Percentiles rank a stretch among this genome's conserved stretches.
Conservation (phyloP, 495 filamentous ascomycete genomes). For the Hypoxylon rickii region DNA sequence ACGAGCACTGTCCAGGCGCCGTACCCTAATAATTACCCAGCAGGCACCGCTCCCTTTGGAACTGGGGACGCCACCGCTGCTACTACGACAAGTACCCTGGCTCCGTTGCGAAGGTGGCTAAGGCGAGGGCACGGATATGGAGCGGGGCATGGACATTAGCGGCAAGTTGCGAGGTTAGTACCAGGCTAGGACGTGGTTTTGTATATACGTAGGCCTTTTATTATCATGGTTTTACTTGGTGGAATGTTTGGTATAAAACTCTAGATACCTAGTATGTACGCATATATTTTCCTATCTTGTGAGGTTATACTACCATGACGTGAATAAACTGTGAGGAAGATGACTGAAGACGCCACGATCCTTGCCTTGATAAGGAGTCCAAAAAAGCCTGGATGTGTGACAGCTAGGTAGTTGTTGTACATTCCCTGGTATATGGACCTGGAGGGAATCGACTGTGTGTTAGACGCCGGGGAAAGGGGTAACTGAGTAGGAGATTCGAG, state of each 20-base stretch:
- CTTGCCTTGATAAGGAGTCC: too few relatives aligned
- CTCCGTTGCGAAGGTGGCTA: slow-evolving; percentile 32
- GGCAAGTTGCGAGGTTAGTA: not conserved
- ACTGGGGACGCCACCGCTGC: not conserved
- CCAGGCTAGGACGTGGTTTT: not conserved
- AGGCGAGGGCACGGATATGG: slow-evolving; percentile 23
- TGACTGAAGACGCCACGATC: too few relatives aligned
- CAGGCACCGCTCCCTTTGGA: slow-evolving; percentile 14
- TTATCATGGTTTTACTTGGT: not conserved
- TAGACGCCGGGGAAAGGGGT: too few relatives aligned
- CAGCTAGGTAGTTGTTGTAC: not conserved
- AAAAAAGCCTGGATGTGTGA: too few relatives aligned
- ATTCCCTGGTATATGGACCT: too few relatives aligned
- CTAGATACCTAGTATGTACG: too few relatives aligned
- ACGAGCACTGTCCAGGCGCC: slow-evolving; percentile 37
- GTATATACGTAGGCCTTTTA: not conserved
- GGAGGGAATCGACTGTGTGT: too few relatives aligned
- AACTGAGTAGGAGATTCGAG: too few relatives aligned
- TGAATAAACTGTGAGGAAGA: too few relatives aligned
- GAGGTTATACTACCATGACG: too few relatives aligned
- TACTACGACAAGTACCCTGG: slow-evolving; percentile 13
- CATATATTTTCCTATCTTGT: too few relatives aligned
- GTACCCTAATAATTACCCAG: slow-evolving; percentile 25
- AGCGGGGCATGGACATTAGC: slow-evolving; percentile 14
- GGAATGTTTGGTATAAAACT: not conserved